Evolutionary conservation across 345 rosid genomes (phyloP), one percentile per base, ranked within the genome.

Genomic region (Hibiscus tridactylites): DNA sequence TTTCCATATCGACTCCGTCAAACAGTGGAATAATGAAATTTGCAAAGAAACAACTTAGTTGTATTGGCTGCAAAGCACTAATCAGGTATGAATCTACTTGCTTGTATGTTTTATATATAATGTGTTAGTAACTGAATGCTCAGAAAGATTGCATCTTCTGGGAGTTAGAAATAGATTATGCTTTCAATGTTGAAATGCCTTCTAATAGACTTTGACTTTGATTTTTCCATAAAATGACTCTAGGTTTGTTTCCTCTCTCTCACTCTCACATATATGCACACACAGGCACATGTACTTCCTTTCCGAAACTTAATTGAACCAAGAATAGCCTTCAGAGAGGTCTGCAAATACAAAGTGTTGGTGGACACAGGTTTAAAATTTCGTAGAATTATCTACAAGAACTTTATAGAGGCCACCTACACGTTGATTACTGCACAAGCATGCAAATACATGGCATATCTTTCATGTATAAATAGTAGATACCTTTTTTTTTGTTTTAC

Each of bases 1-100:
- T 90, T 81, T 88, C 97, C 60, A 92, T 92, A 53, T 78, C 85
- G 67, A 95, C 97, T 74, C 99, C 99, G 80, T 85, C 97, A 73
- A 90, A 80, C 77, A 86, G 96, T 54, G 97, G 99, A 79, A 89
- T 95, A 75, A 92, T 92, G 99, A 95, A 77, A 83, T 95, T 87
- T 77, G 96, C 98, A 11, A 87, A 90, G 89, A 95, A 88, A 73
- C 92, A 84, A 73, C 88, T 87, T 67, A 87, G 84, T 78, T 92
- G 99, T 82, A 77, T 90, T 65, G 98, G 99, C 58, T 95, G 98
- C 88, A 95, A 89, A 81, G 90, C 89, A 10, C 74, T 88, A 54
- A 83, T 92, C 69, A 85, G 93, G 97, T 92, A 78, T 71, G 42
- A 9, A 31, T 46, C 4, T 44, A 26, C 21, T 44, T 60, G 35